Base-by-base conservation (phyloP, 768 basidiomycete genomes). In the Lactarius indigo region DNA sequence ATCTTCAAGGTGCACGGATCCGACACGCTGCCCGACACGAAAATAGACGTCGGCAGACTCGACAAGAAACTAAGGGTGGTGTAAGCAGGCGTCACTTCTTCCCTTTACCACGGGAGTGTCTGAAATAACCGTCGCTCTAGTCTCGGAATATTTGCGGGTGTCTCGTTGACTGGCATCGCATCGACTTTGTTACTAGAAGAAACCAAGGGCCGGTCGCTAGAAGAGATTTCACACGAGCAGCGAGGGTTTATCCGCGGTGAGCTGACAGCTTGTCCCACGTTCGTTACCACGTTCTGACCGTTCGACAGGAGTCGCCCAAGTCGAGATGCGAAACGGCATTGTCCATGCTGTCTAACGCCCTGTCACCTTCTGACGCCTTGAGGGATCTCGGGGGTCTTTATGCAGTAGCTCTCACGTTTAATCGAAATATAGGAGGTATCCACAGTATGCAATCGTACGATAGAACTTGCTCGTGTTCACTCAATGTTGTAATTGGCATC, bases 101-200 rank as follows among this genome's bases (percentile, higher is more conserved):
- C 23, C 8, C 8, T 31, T 50, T 17, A 3, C 18, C 33, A 57
- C 65, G 20, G 17, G 28, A 10, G 28, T 35, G 31, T 18, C n/a
- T 17, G 50, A 30, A 18, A 44, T 30, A 18, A 7, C 26, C 7
- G 6, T 35, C 28, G 9, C 28, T 52, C 37, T 31, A 77, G 79
- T 65, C 70, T 81, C 13, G 76, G 81, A 71, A 75, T 83, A 69
- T 81, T 81, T 66, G 79, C 78, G n/a, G 72, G 79, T 56, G 78
- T 81, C 74, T 81, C 79, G 74, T 58, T 80, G 17, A 79, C 80
- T 0, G 81, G 81, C 52, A 69, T 80, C 59, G 69, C 74, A 63
- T 80, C 81, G 28, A 81, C 81, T 10, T 69, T 76, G 55, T 74
- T 82, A n/a, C 65, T 82, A 8, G 78, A 79, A 17, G 81, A 82